Base-by-base conservation (phyloP, 108 stramenopile genomes). In the Licmophora abbreviata region DNA sequence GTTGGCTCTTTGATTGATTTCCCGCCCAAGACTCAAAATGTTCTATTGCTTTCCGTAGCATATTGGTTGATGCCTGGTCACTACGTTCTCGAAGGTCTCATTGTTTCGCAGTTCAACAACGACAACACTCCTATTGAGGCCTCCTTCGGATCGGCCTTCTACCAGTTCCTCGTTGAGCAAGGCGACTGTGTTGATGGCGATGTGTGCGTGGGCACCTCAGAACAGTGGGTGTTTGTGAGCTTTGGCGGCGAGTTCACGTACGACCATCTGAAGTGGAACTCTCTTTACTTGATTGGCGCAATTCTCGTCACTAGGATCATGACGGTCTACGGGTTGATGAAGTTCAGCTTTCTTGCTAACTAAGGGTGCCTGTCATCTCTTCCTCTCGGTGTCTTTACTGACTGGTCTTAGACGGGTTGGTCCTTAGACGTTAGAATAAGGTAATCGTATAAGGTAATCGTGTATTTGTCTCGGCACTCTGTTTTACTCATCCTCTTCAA, bases 41-140 rank as follows among this genome's bases (percentile, higher is more conserved):
- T 1, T 2, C 38, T 5, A 40, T 5, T 40, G 15, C 18, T 4
- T 18, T 18, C 38, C 8, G 9, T 46, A 46, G 44, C 85, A 0
- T 87, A 81, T 29, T 81, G 68, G 60, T 76, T 83, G 0, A 73
- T 57, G 15, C 85, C 81, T 36, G 81, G 85, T 11, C 85, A 83
- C 44, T 87, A 76, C 50, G 81, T 87, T 3, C 81, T 76, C 48
- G 81, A 87, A 50, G 85, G 81, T 8, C 50, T 87, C 22, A 56
- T 75, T 22, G 57, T 64, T n/a, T 63, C 77, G 6, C 56, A 75
- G 37, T 87, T 73, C 51, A 33, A 43, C 27, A 49, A 30, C 11
- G 76, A 79, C 32, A 46, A 70, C 22, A 77, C 76, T 28, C 57
- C 65, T 5, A 85, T 81, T 38, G 51, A 38, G 37, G 73, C 82